Evolutionary conservation across 495 filamentous ascomycete species (phyloP).

Genomic region (Immersiella caudata): DNA sequence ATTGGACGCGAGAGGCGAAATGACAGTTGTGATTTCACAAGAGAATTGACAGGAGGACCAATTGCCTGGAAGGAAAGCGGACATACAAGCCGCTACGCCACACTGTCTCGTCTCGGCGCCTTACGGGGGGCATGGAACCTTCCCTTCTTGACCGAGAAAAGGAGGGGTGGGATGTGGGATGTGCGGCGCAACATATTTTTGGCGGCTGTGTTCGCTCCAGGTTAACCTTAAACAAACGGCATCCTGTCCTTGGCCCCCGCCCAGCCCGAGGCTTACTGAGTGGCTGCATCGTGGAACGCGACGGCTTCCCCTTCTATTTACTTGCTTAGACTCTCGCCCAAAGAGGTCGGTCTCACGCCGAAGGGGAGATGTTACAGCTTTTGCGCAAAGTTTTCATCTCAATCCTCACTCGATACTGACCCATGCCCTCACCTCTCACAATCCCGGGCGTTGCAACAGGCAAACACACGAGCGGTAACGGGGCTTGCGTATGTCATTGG

Average conservation of each 20-base stretch:
- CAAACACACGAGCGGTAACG: too few species aligned
- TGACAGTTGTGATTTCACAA: too few species aligned
- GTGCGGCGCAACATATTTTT: constrained; percentile 25
- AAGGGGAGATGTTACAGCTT: not conserved
- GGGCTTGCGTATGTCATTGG: too few species aligned
- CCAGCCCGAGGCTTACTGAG: constrained; percentile 15
- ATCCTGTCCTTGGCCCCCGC: not conserved
- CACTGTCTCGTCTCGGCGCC: not conserved
- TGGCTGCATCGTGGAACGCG: constrained; percentile 14
- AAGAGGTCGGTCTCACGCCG: not conserved
- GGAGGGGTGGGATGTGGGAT: not conserved
- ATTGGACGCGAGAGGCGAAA: not conserved
- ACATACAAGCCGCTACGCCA: not conserved
- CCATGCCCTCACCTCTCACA: too few species aligned
- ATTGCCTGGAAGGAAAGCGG: too few species aligned
- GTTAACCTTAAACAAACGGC: constrained; percentile 44
- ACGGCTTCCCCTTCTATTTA: not conserved
- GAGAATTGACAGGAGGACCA: too few species aligned
- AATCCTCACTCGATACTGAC: too few species aligned
- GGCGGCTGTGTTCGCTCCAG: constrained; percentile 11
- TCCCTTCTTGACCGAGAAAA: not conserved
- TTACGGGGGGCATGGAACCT: not conserved
- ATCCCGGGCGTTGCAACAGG: too few species aligned
- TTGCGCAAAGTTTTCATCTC: too few species aligned
- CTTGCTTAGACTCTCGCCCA: not conserved